A percentile compares a stretch with the other conserved stretches of the same genome.
phyloP scores from a whole-genome alignment of 805 yeast genomes.

The Candida boleticola region DNA sequence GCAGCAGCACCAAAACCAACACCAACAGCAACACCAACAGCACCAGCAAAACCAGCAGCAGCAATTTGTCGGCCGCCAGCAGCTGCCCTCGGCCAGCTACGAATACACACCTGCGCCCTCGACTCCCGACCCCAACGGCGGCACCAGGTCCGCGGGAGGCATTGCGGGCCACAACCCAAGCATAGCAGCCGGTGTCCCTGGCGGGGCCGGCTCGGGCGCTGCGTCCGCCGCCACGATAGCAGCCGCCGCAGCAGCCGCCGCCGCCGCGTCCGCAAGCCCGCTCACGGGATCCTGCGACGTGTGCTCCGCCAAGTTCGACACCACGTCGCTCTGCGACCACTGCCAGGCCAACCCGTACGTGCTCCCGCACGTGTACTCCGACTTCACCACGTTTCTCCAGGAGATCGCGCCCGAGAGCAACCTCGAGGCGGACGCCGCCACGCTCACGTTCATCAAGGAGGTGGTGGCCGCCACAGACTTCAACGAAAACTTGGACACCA shows the following conservation, averaged over 20 bases:
- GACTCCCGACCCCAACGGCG: conserved; percentile 9
- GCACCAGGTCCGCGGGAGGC: too few species aligned
- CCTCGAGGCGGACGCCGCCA: conserved; percentile 10
- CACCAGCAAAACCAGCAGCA: conserved; percentile 13
- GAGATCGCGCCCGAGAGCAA: conserved; percentile 14
- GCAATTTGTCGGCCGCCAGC: neutral
- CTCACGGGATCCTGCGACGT: conserved; percentile 21
- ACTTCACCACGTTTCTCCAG: conserved; percentile 26
- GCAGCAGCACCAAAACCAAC: conserved; percentile 3
- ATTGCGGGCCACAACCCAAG: too few species aligned
- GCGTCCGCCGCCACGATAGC: neutral
- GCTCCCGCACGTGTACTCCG: conserved; percentile 22
- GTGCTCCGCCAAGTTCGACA: conserved; percentile 22
- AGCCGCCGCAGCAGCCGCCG: neutral
- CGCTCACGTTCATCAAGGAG: conserved; percentile 19
- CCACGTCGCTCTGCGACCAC: conserved; percentile 15
- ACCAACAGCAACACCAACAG: conserved; percentile 11
- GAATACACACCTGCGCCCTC: conserved; percentile 11
- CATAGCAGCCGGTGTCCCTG: neutral
- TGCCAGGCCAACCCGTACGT: conserved; percentile 32
- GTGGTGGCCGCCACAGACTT: conserved; percentile 16
- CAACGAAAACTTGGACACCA: conserved; percentile 19
- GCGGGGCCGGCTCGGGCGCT: neutral
- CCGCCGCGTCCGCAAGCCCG: neutral
- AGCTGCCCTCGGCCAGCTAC: conserved; percentile 4